These are phyloP conservation scores for Apiotrichum porosum DNA, from an alignment of 1,284 basidiomycete species.

Conservation along the genomic window DNA sequence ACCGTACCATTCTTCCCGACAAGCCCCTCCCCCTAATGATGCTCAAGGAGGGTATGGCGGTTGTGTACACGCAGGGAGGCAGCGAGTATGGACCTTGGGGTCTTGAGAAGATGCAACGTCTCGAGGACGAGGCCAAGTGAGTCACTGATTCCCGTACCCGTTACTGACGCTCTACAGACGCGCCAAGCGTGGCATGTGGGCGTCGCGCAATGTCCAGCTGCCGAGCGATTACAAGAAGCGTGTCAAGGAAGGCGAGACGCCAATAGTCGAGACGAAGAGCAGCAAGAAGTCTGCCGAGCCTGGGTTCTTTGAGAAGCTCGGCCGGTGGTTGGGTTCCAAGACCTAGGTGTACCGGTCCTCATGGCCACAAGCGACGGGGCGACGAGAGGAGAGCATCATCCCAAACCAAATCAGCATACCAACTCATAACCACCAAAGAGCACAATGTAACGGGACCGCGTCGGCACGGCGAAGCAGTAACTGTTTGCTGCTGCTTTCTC, in stretches of 20 bases:
- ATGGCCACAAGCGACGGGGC: too few relatives aligned
- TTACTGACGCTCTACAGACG: slow-evolving; percentile 40
- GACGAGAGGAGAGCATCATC: too few relatives aligned
- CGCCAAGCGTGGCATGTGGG: slow-evolving; percentile 69
- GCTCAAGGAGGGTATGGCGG: slow-evolving; percentile 68
- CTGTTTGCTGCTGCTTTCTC: too few relatives aligned
- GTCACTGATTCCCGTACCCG: slow-evolving; percentile 24
- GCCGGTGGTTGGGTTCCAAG: too few relatives aligned
- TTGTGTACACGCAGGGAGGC: slow-evolving; percentile 67
- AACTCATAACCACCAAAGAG: too few relatives aligned
- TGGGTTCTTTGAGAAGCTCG: too few relatives aligned
- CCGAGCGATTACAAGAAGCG: slow-evolving; percentile 77
- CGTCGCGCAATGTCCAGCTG: slow-evolving; percentile 55
- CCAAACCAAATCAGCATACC: too few relatives aligned
- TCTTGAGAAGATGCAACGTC: slow-evolving; percentile 58
- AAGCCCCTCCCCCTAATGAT: slow-evolving; percentile 66
- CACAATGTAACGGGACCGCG: too few relatives aligned
- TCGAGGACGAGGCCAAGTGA: slow-evolving; percentile 66
- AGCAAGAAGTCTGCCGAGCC: too few relatives aligned
- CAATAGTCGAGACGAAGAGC: neutral
- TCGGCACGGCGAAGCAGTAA: too few relatives aligned
- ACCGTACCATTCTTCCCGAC: slow-evolving; percentile 52
- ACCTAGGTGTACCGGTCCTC: too few relatives aligned
- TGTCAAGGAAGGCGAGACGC: slow-evolving; percentile 21
- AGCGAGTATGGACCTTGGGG: slow-evolving; percentile 70